Conservation (phyloP, 805 yeast species). For the Metschnikowia similis region DNA sequence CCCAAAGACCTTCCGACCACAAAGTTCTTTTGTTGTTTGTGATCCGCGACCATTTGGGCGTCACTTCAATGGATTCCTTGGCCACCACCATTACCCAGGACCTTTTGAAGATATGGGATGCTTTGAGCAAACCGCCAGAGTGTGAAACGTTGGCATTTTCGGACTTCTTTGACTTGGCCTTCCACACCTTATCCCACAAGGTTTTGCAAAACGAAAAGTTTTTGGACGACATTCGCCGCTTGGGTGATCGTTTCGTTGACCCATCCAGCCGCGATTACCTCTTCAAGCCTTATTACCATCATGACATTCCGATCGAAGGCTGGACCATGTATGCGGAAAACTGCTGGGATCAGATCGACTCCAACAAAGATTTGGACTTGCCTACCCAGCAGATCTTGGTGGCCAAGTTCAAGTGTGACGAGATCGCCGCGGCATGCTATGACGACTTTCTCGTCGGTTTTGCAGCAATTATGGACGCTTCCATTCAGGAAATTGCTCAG, state of each 20-base stretch:
- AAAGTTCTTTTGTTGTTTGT: slow-evolving; percentile 78
- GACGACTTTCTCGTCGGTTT: slow-evolving; percentile 26
- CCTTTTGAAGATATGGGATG: slow-evolving; percentile 72
- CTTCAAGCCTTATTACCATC: slow-evolving; percentile 72
- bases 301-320: slow-evolving; percentile 88
- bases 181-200: slow-evolving; percentile 81
- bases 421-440: slow-evolving; percentile 50
- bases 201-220: slow-evolving; percentile 74
- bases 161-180: slow-evolving; percentile 83
- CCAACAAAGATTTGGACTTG: slow-evolving; percentile 87
- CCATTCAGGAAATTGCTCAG: slow-evolving; percentile 1
- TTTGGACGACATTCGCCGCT: slow-evolving; percentile 48
- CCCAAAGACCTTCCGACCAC: slow-evolving; percentile 33
- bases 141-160: slow-evolving; percentile 50
- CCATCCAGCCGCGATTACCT: slow-evolving; percentile 31
- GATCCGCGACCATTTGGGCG: slow-evolving; percentile 86
- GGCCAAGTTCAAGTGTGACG: slow-evolving; percentile 92
- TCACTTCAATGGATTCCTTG: slow-evolving; percentile 73
- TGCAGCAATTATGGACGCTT: slow-evolving; percentile 10
- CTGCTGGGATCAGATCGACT: slow-evolving; percentile 92
- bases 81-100: slow-evolving; percentile 67
- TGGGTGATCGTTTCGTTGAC: slow-evolving; percentile 60
- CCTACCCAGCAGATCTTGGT: slow-evolving; percentile 96
- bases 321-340: slow-evolving; percentile 89
- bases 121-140: slow-evolving; percentile 67